Base-by-base conservation (phyloP, 345 rosid species). In the Corchorus capsularis region DNA sequence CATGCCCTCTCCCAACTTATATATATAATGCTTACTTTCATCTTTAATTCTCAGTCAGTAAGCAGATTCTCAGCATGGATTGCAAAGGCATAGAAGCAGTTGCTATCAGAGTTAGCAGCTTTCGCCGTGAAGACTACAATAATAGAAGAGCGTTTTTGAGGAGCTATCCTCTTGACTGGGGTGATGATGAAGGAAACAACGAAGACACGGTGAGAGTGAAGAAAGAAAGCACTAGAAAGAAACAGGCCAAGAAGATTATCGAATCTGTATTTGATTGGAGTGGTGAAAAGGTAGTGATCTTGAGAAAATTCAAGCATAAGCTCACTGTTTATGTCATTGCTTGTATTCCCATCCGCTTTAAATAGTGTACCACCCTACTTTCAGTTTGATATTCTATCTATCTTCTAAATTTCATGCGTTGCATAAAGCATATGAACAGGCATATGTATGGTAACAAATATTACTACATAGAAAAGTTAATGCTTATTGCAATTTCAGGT, bases 141-240 rank as follows among this genome's bases (percentile, higher is more conserved):
- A 55, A 45, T 15, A 75, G 73, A 55, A 75, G 78, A 20, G 78
- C 56, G 67, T 90, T 88, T 66, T 74, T 90, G 76, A 80, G 87
- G 79, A 90, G 92, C 79, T 90, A 87, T 76, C 92, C 94, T 73
- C 90, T 86, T 77, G 72, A 78, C 37, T 77, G 76, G 85, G 85
- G 73, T 37, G 84, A 82, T 75, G 89, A 77, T 0, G 76, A 75
- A 39, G 80, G 16, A 55, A 53, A 69, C 27, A 61, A 75, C 0
- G 72, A 83, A 20, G 80, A 82, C 73, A 76, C 8, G 0, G 71
- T 12, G 52, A 57, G 49, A 22, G 68, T 61, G 59, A 60, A 46
- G 43, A 52, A 43, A 47, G 61, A 60, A 56, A 78, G 63, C 49
- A 63, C 47, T 13, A 47, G 54, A 71, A 82, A 75, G 84, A 81